Percentiles rank a stretch among this genome's conserved stretches.
Conservation (phyloP, 2,329 filamentous ascomycete species). For the Plectosphaerella sp. region DNA sequence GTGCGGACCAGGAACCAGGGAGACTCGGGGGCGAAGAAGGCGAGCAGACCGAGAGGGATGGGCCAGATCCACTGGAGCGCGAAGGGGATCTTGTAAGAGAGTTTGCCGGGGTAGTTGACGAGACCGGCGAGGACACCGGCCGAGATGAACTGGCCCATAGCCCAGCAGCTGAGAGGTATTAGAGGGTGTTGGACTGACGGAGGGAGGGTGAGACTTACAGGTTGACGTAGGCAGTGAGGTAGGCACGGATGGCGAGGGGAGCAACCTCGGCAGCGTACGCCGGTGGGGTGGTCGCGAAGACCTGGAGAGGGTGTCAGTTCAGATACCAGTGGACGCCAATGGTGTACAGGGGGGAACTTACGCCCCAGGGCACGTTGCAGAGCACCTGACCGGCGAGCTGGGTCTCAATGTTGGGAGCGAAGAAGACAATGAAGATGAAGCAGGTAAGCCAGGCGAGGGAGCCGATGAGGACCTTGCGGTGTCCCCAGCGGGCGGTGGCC, state of each 20-base stretch:
- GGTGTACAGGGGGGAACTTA: no score
- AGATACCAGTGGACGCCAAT: no score
- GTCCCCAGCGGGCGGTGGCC: conserved; percentile 35
- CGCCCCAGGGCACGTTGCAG: conserved; percentile 38
- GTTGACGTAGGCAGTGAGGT: conserved; percentile 39
- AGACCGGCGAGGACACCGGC: conserved; percentile 34
- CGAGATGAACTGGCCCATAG: conserved; percentile 36
- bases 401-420: conserved; percentile 36
- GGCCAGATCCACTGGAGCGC: conserved; percentile 36
- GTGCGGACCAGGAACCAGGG: conserved; percentile 31
- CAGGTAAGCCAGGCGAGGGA: conserved; percentile 33
- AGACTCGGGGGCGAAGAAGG: conserved; percentile 29
- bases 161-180: conserved; percentile 24
- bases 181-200: neutral
- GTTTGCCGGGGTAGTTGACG: conserved; percentile 23
- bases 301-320: conserved; percentile 1
- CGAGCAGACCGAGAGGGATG: conserved; percentile 23
- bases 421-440: conserved; percentile 46
- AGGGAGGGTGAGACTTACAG: conserved; percentile 14
- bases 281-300: conserved; percentile 39
- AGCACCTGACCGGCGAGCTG: conserved; percentile 41
- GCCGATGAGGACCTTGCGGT: conserved; percentile 36
- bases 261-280: conserved; percentile 39
- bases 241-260: conserved; percentile 35
- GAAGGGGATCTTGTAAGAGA: conserved; percentile 35